These are phyloP conservation scores for Flaveria trinervia DNA, from an alignment of 129 eudicot species.

Conservation along the genomic window DNA sequence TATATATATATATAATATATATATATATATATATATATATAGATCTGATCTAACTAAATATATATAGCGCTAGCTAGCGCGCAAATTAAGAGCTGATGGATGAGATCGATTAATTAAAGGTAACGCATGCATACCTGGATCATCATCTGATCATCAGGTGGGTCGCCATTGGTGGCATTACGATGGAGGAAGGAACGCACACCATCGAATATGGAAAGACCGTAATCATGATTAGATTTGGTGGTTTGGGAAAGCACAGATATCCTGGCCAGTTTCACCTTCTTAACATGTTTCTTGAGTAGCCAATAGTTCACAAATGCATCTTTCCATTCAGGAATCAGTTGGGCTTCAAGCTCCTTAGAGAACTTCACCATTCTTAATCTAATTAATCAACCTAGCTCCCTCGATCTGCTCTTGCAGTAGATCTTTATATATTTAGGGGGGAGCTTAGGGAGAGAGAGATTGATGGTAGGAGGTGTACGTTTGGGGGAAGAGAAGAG, in stretches of 20 bases:
- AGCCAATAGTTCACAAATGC: conserved; percentile 91
- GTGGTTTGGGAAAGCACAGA: conserved; percentile 33
- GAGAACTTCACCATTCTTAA: conserved; percentile 86
- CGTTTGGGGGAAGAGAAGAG: conserved; percentile 14
- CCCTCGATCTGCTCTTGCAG: too few relatives aligned
- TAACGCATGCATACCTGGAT: background rate
- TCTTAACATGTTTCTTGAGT: conserved; percentile 89
- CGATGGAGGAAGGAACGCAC: conserved; percentile 41
- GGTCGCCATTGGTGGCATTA: conserved; percentile 26
- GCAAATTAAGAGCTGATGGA: too few relatives aligned
- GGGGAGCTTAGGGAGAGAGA: background rate
- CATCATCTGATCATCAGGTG: conserved; percentile 15
- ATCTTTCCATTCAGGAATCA: conserved; percentile 98
- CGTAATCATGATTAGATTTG: conserved; percentile 41
- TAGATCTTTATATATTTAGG: too few relatives aligned
- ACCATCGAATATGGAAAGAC: conserved; percentile 68
- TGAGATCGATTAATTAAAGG: background rate
- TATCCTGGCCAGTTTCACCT: conserved; percentile 58
- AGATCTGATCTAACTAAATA: background rate
- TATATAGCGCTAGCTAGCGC: background rate
- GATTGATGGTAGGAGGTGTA: background rate
- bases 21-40: background rate
- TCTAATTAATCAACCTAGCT: too few relatives aligned
- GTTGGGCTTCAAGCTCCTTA: conserved; percentile 91
- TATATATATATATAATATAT: background rate